Evolutionary conservation across 106 monocot genomes (phyloP).

Genomic region (Dactylorhiza incarnata): DNA sequence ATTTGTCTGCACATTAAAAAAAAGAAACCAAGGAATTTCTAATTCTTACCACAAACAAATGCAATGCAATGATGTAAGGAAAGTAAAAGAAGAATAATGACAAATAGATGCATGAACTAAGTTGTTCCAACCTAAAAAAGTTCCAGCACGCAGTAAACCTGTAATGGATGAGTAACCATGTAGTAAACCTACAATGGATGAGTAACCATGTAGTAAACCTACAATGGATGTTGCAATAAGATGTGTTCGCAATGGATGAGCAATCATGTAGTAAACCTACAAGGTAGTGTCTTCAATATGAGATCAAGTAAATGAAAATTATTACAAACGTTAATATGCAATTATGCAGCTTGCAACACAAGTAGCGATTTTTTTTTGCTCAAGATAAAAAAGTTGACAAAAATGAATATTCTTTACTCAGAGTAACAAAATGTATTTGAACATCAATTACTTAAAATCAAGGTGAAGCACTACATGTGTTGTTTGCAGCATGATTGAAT

Average conservation of each 20-base stretch:
- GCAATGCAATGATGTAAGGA: no score
- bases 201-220: no score
- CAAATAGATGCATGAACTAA: no score
- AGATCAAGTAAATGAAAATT: background rate
- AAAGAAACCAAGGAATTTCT: no score
- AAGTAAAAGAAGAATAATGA: no score
- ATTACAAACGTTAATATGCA: background rate
- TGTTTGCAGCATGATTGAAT: no score
- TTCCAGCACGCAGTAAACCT: no score
- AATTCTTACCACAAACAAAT: no score
- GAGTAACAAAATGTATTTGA: background rate
- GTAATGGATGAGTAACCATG: constrained; percentile 96
- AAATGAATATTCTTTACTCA: background rate
- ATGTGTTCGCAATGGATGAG: constrained; percentile 95
- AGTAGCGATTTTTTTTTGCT: background rate
- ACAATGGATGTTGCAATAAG: constrained; percentile 91
- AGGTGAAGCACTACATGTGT: background rate
- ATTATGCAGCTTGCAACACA: background rate
- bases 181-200: no score
- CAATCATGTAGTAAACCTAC: constrained; percentile 98
- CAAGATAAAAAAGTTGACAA: background rate
- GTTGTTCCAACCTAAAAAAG: no score
- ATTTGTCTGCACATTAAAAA: no score
- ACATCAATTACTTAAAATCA: background rate
- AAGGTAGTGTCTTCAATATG: background rate